Evolutionary conservation across 345 rosid genomes (phyloP), one percentile per base, ranked within the genome.

Genomic region (Citrus hindsii): DNA sequence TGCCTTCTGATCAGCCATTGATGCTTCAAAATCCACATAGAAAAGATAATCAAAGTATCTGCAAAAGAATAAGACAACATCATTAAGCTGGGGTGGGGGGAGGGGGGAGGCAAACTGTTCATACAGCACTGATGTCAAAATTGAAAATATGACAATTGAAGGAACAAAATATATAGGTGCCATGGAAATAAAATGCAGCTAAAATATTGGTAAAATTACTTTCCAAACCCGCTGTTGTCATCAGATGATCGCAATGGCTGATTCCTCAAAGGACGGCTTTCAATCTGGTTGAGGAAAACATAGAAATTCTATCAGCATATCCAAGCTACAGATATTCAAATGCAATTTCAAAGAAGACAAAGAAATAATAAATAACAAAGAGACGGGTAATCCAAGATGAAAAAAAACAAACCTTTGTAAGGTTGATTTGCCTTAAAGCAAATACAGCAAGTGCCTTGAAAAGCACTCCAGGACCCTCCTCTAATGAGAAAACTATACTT

Each of bases 381-480:
- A 55, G 64, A 48, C 6, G 14, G 18, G n/a, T 13, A 69, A 38
- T 53, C 13, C 30, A 71, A 25, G 35, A 48, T 21, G 24, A 58
- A 56, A 67, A 37, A 37, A 38, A 32, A 25, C 19, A 1, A 51
- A 91, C 98, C 93, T 96, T 94, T 22, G 93, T 90, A 77, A 96
- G 98, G 86, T 96, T 96, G 78, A 96, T 90, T 81, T 91, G 86
- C 80, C 98, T 86, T 38, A 91, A 87, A 71, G 99, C 95, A 90
- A 96, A 96, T 74, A 94, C 98, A 73, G 98, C 98, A 83, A 96
- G 98, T 74, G 98, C 98, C 88, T 96, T 96, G 88, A 96, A 96
- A 82, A 96, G 98, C 67, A 91, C 84, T 63, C 99, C 99, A 53
- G 99, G 98, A 70, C 99, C 99, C 84, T 93, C 94, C 89, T 94